These are phyloP conservation scores for Pneumocystis wakefieldiae DNA, from an alignment of 1,139 yeast species.

Conservation along the genomic window DNA sequence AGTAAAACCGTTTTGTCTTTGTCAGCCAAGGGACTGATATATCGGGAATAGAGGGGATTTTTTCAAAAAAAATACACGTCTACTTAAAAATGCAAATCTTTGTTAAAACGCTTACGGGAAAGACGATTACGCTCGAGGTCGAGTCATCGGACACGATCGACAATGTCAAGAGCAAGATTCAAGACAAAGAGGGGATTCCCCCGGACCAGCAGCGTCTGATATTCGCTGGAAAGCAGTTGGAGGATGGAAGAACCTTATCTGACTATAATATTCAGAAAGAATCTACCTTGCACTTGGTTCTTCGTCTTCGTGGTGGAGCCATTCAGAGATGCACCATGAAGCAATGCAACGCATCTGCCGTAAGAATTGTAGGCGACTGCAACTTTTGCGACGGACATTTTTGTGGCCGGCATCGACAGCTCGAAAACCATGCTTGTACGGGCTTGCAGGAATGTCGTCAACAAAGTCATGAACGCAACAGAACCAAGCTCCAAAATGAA, in stretches of 20 bases:
- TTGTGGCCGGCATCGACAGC: conserved; percentile 73
- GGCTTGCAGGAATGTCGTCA: conserved; percentile 32
- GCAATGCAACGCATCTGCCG: not conserved
- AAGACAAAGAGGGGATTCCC: conserved; percentile 90
- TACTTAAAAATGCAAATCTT: conserved; percentile 22
- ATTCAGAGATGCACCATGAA: not conserved
- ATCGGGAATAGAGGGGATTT: not conserved
- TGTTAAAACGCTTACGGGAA: conserved; percentile 73
- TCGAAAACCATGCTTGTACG: conserved; percentile 71
- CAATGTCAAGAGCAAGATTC: conserved; percentile 85
- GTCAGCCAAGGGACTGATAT: not conserved
- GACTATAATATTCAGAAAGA: conserved; percentile 92
- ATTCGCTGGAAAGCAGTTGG: conserved; percentile 79
- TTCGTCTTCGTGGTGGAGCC: conserved; percentile 71
- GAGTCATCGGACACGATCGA: conserved; percentile 87
- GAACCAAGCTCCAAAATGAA: not conserved
- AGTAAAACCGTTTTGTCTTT: not conserved
- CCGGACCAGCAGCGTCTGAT: conserved; percentile 86
- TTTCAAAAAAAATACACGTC: not conserved
- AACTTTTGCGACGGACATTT: conserved; percentile 72
- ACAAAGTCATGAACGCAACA: not conserved
- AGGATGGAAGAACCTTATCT: conserved; percentile 78
- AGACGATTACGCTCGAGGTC: conserved; percentile 75
- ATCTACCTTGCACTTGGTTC: conserved; percentile 70
- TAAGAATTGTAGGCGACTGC: conserved; percentile 66